Base-by-base conservation (phyloP, 2,329 filamentous ascomycete species). In the Boeremia lycopersici region DNA sequence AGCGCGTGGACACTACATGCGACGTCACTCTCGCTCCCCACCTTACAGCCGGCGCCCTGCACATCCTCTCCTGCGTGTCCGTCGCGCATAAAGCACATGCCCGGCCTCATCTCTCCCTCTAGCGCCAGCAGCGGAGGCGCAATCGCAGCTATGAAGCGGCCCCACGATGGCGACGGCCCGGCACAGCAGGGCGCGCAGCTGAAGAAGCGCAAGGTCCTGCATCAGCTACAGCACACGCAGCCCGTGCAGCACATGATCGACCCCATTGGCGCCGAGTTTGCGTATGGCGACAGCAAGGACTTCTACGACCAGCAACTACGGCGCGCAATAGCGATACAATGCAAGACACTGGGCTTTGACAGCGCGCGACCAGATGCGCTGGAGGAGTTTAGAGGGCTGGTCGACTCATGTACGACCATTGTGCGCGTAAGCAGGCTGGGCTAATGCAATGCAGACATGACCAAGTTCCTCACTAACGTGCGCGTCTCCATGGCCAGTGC, bases 401-500 rank as follows among this genome's bases (percentile, higher is more conserved):
- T 81, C 19, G 84, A 87, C 73, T 82, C 85, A 69, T 87, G 83
- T 86, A 83, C 64, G 82, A 60, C 57, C 42, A 15, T 68, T 59
- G 68, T 59, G 46, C 29, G 29, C 39, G 57, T 56, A 39, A 46
- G 44, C 31, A 42, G 54, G 56, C 30, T 39, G 61, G 53, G 56
- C 64, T 68, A 56, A 72, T 60, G 39, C 23, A 57, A 42, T 29
- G 51, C 65, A 85, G 82, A 82, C 68, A 81, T 87, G 70, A 77
- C 80, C 39, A 77, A 78, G 49, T 80, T 87, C 57, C 76, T 83
- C 33, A 76, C 77, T 28, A 77, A 81, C 56, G 79, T 85, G 30
- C 81, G 81, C 35, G 77, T 79, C 41, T 85, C 84, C 6, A 88
- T 88, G 86, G 72, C 78, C 35, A 78, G 79, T 39, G 78, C 78